Percentiles rank a stretch among this genome's conserved stretches.
phyloP scores from a whole-genome alignment of 2,329 filamentous ascomycete species.

The Botryotinia globosa region DNA sequence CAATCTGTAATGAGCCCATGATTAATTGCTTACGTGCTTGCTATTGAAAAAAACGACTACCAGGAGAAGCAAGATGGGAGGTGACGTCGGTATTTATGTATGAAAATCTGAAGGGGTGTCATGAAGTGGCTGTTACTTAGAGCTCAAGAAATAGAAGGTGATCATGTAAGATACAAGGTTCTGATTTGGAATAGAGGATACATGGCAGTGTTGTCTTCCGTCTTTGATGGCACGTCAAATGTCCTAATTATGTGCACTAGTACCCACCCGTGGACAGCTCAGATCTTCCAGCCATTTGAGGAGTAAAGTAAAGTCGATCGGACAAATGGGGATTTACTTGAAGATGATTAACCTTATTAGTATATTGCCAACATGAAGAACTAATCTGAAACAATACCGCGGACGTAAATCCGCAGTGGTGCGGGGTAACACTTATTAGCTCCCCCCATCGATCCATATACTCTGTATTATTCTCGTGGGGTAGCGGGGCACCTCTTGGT shows the following conservation, averaged over 20 bases:
- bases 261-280: not conserved
- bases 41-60: too few relatives aligned
- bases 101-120: not conserved
- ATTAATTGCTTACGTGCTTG: not conserved
- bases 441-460: too few relatives aligned
- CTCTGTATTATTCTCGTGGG: not conserved
- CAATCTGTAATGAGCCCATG: slow-evolving; percentile 17
- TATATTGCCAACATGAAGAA: not conserved
- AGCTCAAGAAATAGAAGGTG: not conserved
- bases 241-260: not conserved
- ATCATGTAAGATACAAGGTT: not conserved
- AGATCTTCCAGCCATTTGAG: not conserved
- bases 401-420: not conserved
- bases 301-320: not conserved
- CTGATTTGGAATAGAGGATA: not conserved
- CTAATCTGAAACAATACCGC: not conserved
- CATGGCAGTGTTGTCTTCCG: not conserved
- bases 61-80: not conserved
- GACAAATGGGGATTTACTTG: not conserved
- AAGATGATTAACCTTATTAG: not conserved
- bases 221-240: not conserved
- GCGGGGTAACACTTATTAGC: not conserved
- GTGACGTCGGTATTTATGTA: not conserved
- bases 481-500: not conserved
- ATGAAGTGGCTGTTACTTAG: not conserved